Percentiles rank a stretch among this genome's conserved stretches.
Conservation (phyloP, 2,329 filamentous ascomycete genomes). For the Thelonectria blattea region DNA sequence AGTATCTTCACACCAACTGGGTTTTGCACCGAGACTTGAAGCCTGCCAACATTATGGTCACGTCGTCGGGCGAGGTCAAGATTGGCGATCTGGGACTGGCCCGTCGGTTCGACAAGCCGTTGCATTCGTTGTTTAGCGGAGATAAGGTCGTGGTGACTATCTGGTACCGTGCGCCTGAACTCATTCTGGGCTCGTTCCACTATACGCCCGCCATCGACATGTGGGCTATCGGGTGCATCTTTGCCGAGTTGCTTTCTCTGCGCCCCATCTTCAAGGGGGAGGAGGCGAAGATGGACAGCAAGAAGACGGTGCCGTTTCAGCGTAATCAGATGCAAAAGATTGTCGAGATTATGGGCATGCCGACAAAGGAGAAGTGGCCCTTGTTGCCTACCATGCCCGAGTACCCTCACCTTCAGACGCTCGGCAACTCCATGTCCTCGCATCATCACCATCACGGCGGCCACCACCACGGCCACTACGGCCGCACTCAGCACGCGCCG, state of each 20-base stretch:
- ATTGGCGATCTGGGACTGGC: constrained; percentile 95
- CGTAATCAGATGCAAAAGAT: constrained; percentile 99
- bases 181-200: constrained; percentile 90
- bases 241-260: constrained; percentile 88
- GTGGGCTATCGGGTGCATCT: constrained; percentile 98
- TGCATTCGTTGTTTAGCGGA: constrained; percentile 88
- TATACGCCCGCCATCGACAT: constrained; percentile 97
- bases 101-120: constrained; percentile 89
- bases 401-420: constrained; percentile 70
- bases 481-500: constrained; percentile 48
- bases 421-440: constrained; percentile 57
- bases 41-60: constrained; percentile 99
- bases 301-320: constrained; percentile 97
- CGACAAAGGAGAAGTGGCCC: constrained; percentile 88
- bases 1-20: constrained; percentile 97
- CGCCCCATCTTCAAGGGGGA: constrained; percentile 98
- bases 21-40: constrained; percentile 96
- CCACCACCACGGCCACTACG: constrained; percentile 51
- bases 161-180: constrained; percentile 96
- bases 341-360: constrained; percentile 92
- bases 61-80: constrained; percentile 85
- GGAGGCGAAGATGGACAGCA: constrained; percentile 98
- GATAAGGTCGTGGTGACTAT: constrained; percentile 99
- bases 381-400: constrained; percentile 86
- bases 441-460: constrained; percentile 50